phyloP scores from a whole-genome alignment of 2,329 filamentous ascomycete genomes.

The Cladophialophora exuberans region DNA sequence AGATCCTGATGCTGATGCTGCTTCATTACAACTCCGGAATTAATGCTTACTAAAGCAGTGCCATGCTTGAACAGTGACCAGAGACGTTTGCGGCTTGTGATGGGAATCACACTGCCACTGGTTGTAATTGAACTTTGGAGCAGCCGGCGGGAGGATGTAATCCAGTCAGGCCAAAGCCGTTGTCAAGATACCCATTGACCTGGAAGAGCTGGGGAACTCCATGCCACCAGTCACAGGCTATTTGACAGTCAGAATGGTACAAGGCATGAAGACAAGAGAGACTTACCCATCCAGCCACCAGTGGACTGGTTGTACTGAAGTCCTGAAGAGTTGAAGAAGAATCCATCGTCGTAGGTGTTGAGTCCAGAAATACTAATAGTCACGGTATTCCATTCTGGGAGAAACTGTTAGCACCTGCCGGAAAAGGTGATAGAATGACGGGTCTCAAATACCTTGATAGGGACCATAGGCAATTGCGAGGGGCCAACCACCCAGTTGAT shows the following conservation, averaged over 20 bases:
- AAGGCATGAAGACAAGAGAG: background rate
- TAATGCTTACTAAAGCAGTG: conserved; percentile 1
- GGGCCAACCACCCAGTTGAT: conserved; percentile 31
- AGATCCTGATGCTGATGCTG: conserved; percentile 1
- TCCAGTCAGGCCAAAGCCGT: background rate
- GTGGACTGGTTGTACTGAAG: conserved; percentile 29
- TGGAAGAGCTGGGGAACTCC: conserved; percentile 31
- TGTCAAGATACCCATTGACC: conserved; percentile 18
- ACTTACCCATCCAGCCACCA: conserved; percentile 29
- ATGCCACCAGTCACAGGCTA: conserved; percentile 34
- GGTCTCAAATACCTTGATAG: conserved; percentile 33
- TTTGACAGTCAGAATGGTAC: conserved; percentile 7
- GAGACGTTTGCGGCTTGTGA: too few relatives aligned
- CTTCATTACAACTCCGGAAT: background rate
- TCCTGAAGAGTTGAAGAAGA: conserved; percentile 33
- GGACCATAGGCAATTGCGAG: conserved; percentile 19
- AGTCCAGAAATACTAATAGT: conserved; percentile 30
- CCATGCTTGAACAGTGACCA: conserved; percentile 10
- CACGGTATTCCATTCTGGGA: conserved; percentile 26
- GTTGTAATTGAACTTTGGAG: conserved; percentile 30
- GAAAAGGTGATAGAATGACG: background rate
- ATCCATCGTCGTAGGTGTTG: conserved; percentile 10
- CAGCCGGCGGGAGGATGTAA: conserved; percentile 27
- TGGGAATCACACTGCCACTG: conserved; percentile 28
- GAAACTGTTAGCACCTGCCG: conserved; percentile 6